phyloP scores from a whole-genome alignment of 192 early-diverging fungal species.

The Backusella liffmaniae region DNA sequence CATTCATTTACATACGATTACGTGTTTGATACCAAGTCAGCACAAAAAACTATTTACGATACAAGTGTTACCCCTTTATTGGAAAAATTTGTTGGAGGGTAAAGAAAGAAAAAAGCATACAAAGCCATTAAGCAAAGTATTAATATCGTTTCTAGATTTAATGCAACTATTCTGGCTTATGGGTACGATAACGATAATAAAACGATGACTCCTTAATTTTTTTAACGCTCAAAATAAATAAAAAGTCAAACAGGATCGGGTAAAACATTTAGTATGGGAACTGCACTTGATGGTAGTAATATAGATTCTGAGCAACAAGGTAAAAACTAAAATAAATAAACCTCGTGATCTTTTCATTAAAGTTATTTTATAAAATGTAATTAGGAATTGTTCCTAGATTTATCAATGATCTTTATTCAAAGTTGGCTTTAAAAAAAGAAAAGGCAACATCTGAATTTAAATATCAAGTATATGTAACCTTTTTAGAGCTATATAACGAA shows the following conservation, averaged over 20 bases:
- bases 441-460: conserved; percentile 29
- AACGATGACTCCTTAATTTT: conserved; percentile 52
- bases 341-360: conserved; percentile 43
- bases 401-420: conserved; percentile 56
- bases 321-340: conserved; percentile 1
- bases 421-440: conserved; percentile 34
- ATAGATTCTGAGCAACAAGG: conserved; percentile 14
- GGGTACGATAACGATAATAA: conserved; percentile 9
- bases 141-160: conserved; percentile 58
- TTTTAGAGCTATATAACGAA: conserved; percentile 96
- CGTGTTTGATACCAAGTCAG: conserved; percentile 55
- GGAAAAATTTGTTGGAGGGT: conserved; percentile 71
- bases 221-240: conserved; percentile 41
- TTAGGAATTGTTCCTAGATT: conserved; percentile 71
- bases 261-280: conserved; percentile 96
- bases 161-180: conserved; percentile 69
- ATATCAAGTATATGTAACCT: conserved; percentile 69
- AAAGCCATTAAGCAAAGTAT: background rate
- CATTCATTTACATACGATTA: conserved; percentile 69
- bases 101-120: conserved; percentile 43
- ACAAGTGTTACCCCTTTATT: conserved; percentile 57
- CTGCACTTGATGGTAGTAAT: conserved; percentile 45
- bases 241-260: conserved; percentile 84
- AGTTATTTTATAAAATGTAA: conserved; percentile 31
- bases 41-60: conserved; percentile 60